Evolutionary conservation across 1,284 basidiomycete species (phyloP).

Genomic region (Leucoagaricus sp.): DNA sequence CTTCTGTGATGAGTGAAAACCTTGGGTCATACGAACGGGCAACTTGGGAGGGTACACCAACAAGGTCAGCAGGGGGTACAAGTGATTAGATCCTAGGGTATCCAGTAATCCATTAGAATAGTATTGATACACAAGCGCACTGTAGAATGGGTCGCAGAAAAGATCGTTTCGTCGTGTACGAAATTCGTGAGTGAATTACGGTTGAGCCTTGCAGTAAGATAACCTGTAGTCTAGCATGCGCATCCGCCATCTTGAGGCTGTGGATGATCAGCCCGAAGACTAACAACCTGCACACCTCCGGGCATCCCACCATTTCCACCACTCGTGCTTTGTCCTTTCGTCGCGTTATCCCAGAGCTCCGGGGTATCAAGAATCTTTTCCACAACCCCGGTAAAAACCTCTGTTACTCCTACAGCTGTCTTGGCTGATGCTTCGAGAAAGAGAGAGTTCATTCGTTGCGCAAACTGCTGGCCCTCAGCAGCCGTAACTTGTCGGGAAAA

Average conservation of each 20-base stretch:
- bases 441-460: conserved; percentile 76
- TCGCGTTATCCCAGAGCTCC: conserved; percentile 55
- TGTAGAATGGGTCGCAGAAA: neutral
- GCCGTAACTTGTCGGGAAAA: conserved; percentile 86
- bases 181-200: neutral
- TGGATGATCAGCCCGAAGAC: conserved; percentile 25
- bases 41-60: too few species aligned
- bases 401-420: conserved; percentile 78
- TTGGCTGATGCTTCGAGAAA: conserved; percentile 92
- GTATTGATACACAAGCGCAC: neutral
- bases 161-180: neutral
- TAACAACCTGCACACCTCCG: conserved; percentile 45
- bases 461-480: conserved; percentile 82
- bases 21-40: too few species aligned
- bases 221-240: conserved; percentile 1
- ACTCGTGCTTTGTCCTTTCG: conserved; percentile 32
- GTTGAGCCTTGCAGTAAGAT: neutral
- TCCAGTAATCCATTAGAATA: too few species aligned
- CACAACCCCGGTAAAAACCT: conserved; percentile 83
- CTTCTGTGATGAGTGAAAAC: too few species aligned
- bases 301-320: conserved; percentile 45
- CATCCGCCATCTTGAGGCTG: conserved; percentile 12
- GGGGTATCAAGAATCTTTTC: conserved; percentile 69
- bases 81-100: too few species aligned
- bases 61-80: too few species aligned